phyloP scores from a whole-genome alignment of 2,329 filamentous ascomycete genomes.

The Penicillium olsonii region DNA sequence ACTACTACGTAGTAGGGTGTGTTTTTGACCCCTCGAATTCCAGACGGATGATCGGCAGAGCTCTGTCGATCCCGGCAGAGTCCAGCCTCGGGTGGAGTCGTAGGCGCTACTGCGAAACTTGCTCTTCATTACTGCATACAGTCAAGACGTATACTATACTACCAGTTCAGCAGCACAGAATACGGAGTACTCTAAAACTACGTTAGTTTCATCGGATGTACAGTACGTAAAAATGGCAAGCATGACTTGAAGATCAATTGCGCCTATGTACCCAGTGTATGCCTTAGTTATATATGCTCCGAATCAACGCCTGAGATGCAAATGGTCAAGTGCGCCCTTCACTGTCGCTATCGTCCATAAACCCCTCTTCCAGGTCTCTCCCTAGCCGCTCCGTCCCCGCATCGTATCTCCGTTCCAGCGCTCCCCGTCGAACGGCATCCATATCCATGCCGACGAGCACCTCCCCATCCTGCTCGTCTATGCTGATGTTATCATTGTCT shows the following conservation, averaged over 20 bases:
- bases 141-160: too few relatives aligned
- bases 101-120: too few relatives aligned
- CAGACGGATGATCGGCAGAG: constrained; percentile 4
- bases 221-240: too few relatives aligned
- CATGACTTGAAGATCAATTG: too few relatives aligned
- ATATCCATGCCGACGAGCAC: constrained; percentile 56
- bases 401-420: constrained; percentile 46
- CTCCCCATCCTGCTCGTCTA: constrained; percentile 68
- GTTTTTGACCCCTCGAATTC: neutral
- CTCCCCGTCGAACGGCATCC: constrained; percentile 48
- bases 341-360: constrained; percentile 69
- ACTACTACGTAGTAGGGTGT: too few relatives aligned
- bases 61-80: constrained; percentile 1
- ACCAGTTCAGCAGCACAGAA: too few relatives aligned
- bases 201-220: too few relatives aligned
- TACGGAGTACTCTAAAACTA: too few relatives aligned
- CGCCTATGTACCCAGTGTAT: too few relatives aligned
- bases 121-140: too few relatives aligned
- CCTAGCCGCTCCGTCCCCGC: constrained; percentile 58
- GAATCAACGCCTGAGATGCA: too few relatives aligned
- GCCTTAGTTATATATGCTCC: too few relatives aligned
- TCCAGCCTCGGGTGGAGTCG: neutral
- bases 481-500: constrained; percentile 56
- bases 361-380: constrained; percentile 76
- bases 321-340: constrained; percentile 9